A percentile compares a stretch with the other conserved stretches of the same genome.
These are phyloP conservation scores for Cenchrus purpureus DNA, from an alignment of 176 grass and related monocot species.

Conservation along the genomic window DNA sequence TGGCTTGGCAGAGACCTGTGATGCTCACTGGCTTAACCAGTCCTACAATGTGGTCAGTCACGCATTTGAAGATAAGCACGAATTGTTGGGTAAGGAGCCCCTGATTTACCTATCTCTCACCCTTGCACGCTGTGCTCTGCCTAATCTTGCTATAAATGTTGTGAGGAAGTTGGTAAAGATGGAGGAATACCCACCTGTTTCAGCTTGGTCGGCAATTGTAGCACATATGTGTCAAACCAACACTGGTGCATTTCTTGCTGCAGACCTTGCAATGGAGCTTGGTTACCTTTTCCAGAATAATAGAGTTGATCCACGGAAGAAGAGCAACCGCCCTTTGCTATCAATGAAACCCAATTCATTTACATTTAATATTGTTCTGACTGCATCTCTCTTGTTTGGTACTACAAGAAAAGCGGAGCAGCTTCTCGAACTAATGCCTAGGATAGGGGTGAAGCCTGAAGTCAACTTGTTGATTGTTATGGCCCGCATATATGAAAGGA, in stretches of 20 bases:
- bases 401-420: constrained; percentile 79
- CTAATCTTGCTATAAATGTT: constrained; percentile 72
- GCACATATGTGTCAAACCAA: constrained; percentile 76
- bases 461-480: constrained; percentile 67
- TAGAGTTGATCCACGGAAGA: constrained; percentile 74
- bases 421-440: constrained; percentile 82
- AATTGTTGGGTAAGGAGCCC: constrained; percentile 70
- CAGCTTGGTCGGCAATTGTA: constrained; percentile 68
- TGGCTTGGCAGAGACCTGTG: constrained; percentile 63
- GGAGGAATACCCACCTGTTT: constrained; percentile 71
- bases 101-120: constrained; percentile 79
- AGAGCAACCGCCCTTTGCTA: constrained; percentile 65
- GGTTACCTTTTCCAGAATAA: constrained; percentile 82
- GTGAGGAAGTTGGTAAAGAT: constrained; percentile 82
- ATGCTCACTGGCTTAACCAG: constrained; percentile 63
- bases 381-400: constrained; percentile 71
- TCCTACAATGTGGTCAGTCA: constrained; percentile 65
- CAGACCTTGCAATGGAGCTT: constrained; percentile 83
- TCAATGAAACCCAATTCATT: constrained; percentile 79
- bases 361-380: constrained; percentile 70
- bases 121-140: constrained; percentile 56
- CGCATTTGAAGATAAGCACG: constrained; percentile 48
- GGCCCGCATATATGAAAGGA: constrained; percentile 84
- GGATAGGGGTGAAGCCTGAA: constrained; percentile 70
- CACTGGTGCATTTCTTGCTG: constrained; percentile 65